Evolutionary conservation across 345 rosid genomes (phyloP), one percentile per base, ranked within the genome.

Genomic region (Anastatica hierochuntica): DNA sequence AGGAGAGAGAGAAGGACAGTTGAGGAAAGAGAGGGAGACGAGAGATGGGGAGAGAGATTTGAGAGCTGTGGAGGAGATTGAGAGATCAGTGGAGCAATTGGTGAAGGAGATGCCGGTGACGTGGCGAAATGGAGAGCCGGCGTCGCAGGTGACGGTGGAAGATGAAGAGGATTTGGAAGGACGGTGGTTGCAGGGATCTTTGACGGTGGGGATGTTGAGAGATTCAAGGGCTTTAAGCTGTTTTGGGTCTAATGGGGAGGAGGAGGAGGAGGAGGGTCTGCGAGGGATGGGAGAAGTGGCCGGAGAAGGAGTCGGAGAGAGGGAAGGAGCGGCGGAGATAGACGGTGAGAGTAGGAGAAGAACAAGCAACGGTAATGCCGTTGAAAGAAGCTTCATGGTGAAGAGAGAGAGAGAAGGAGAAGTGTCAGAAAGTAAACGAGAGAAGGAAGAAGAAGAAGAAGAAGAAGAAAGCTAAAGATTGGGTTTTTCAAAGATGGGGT

Each of bases 161-260:
- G 72, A 0, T 75, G 82, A 69, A 75, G 83, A 58, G 60, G 79
- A 56, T 55, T 69, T 68, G 53, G 69, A 62, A 42, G 27, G 66
- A 53, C 61, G 80, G 67, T 76, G 84, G 46, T 56, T 29, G 65
- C 96, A 90, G n/a, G 95, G 92, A 69, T 82, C 75, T 57, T 66
- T 72, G 29, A 66, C 23, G 41, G 92, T 73, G 44, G 89, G 95
- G 17, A 87, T 71, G 70, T 79, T 64, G 43, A 90, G 78, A 36
- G 96, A 82, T 37, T 74, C 75, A 1, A 84, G 96, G 10, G 98
- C 88, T 51, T 60, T 69, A 16, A 82, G 74, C 38, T 90, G 92
- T 48, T 84, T 80, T 12, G 95, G 94, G 80, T 82, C 95, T 57
- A 90, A 40, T 18, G 86, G 70, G 15, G 90, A 67, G 30, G 77